Evolutionary conservation across 148 eudicot species (phyloP).

Genomic region (Selenicereus undatus): DNA sequence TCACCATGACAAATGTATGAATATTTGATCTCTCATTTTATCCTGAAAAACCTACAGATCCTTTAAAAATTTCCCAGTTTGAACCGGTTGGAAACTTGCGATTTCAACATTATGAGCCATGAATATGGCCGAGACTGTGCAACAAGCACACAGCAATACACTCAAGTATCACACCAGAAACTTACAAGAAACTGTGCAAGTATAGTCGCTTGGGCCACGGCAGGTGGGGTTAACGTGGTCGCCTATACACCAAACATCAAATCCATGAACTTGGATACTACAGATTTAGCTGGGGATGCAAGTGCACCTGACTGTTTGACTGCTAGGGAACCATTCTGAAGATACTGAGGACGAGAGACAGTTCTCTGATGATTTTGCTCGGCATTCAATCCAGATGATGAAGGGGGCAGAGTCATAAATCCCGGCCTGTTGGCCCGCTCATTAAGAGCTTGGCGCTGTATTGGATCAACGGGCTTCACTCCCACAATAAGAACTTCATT

Average conservation of each 20-base stretch:
- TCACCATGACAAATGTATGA: background rate
- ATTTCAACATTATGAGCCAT: background rate
- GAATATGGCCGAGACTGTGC: background rate
- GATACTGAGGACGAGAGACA: conserved; percentile 41
- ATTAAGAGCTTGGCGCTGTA: conserved; percentile 62
- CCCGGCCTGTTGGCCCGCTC: conserved; percentile 78
- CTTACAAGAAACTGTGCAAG: background rate
- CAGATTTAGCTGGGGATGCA: conserved; percentile 81
- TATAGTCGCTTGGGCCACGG: background rate
- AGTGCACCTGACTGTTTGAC: conserved; percentile 61
- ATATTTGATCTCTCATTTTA: background rate
- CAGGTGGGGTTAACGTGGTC: background rate
- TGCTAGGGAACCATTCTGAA: conserved; percentile 55
- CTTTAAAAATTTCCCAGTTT: background rate
- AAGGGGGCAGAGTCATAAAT: conserved; percentile 62
- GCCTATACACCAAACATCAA: conserved; percentile 82
- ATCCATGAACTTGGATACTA: conserved; percentile 69
- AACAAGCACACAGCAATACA: conserved; percentile 11
- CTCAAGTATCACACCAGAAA: background rate
- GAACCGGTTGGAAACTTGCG: background rate
- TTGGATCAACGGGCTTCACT: conserved; percentile 79
- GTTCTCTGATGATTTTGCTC: conserved; percentile 42
- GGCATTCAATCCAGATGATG: conserved; percentile 37
- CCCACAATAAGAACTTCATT: conserved; percentile 85
- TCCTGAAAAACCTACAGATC: background rate